Base-by-base conservation (phyloP, 163 green algal species). In the Scenedesmus sp. region DNA sequence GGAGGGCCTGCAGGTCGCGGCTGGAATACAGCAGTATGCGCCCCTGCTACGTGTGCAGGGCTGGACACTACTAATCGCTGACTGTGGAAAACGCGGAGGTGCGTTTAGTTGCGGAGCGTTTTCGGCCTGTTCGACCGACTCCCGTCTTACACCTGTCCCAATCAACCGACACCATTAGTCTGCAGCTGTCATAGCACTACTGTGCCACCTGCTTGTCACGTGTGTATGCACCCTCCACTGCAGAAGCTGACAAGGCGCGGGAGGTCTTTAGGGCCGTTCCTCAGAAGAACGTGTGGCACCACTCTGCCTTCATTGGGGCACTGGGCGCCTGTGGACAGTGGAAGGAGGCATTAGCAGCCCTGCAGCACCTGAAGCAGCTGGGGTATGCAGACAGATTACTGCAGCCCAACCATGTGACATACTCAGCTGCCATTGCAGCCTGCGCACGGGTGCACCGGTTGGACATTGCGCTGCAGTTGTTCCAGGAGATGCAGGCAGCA, bases 271-370 rank as follows among this genome's bases (percentile, higher is more conserved):
- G 12, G 26, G 79, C 43, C 26, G 79, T 85, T 9, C 79, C 79
- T 0, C 5, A 30, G 7, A 85, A 85, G 10, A 85, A 85, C 79
- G 43, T 85, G 20, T 85, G 79, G 79, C 79, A 85, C 79, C 46
- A 61, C 79, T 68, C 79, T 40, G 79, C 79, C 42, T 33, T 85
- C 42, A 85, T 85, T 22, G 43, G 40, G 26, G 79, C 79, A 30
- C 43, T 85, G 24, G 40, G 79, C 42, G 37, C n/a, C 26, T 56
- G 40, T 26, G 79, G 79, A 22, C 18, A 85, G 42, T 85, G 79
- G 79, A 16, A 85, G 10, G 79, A 6, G 4, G 79, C 79, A 22
- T 7, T 85, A 24, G 40, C 43, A 40, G 7, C 26, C 0, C 40
- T 85, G 79, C 40, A 59, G 20, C n/a, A 85, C 40, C 79, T 85